Evolutionary conservation across 2,329 filamentous ascomycete species (phyloP).

Genomic region (Thelonectria blattea): DNA sequence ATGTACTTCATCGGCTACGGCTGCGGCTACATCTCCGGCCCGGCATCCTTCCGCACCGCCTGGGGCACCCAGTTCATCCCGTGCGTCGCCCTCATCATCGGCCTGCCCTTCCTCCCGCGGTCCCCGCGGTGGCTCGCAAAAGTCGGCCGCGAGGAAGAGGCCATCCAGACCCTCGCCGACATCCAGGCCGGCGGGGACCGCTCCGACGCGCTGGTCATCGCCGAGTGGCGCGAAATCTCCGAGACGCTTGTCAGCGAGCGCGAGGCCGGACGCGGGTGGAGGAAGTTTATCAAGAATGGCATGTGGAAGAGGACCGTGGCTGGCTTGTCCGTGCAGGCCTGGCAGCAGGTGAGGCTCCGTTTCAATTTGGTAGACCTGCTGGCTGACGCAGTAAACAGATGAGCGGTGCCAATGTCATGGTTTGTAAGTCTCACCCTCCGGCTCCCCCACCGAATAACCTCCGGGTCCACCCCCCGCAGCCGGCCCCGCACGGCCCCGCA

Average conservation of each 20-base stretch:
- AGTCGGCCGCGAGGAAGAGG: constrained; percentile 62
- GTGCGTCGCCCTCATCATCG: constrained; percentile 60
- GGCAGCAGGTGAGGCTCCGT: constrained; percentile 50
- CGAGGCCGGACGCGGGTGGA: constrained; percentile 15
- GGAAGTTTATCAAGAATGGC: constrained; percentile 20
- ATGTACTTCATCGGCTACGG: constrained; percentile 71
- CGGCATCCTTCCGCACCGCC: constrained; percentile 65
- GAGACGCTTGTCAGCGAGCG: constrained; percentile 29
- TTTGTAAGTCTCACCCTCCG: constrained; percentile 39
- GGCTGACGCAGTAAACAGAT: constrained; percentile 51
- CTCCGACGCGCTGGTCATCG: constrained; percentile 58
- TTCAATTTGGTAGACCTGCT: background rate
- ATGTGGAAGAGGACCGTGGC: constrained; percentile 27
- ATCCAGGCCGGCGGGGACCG: constrained; percentile 61
- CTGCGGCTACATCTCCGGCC: constrained; percentile 61
- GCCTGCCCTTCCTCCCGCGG: constrained; percentile 63
- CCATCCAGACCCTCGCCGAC: constrained; percentile 55
- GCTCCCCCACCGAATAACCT: background rate
- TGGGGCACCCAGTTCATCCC: constrained; percentile 69
- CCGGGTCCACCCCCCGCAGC: background rate
- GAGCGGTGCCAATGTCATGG: constrained; percentile 56
- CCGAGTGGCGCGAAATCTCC: constrained; percentile 59
- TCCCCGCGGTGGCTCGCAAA: constrained; percentile 67
- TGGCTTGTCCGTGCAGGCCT: constrained; percentile 45
- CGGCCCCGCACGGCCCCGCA: background rate